Evolutionary conservation across 495 filamentous ascomycete species (phyloP).

Genomic region (Aspergillus incahuasiensis): DNA sequence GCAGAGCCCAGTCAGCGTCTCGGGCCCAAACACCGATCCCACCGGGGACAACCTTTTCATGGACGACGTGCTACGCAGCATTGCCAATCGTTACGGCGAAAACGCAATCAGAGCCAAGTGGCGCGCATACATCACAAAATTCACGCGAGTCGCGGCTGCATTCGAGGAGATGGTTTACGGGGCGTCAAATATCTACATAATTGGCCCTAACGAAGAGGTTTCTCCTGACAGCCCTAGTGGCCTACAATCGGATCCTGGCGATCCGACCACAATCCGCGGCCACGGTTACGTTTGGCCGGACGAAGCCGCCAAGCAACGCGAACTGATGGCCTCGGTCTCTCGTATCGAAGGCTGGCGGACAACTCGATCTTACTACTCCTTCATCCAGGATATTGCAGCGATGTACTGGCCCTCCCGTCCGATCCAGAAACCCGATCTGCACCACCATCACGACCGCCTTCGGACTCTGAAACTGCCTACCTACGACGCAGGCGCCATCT

Average conservation of each 20-base stretch:
- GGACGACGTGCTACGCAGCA: constrained; percentile 74
- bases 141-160: constrained; percentile 84
- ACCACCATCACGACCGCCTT: constrained; percentile 88
- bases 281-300: constrained; percentile 96
- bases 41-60: constrained; percentile 91
- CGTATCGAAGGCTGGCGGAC: constrained; percentile 95
- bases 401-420: constrained; percentile 57
- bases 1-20: constrained; percentile 55
- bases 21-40: constrained; percentile 53
- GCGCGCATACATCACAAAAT: constrained; percentile 83
- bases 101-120: constrained; percentile 85
- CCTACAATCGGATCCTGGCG: constrained; percentile 37
- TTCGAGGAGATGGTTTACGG: constrained; percentile 96
- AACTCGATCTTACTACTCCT: constrained; percentile 90
- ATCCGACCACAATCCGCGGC: constrained; percentile 62
- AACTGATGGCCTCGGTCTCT: constrained; percentile 83
- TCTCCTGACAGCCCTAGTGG: constrained; percentile 46
- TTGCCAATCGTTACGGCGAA: constrained; percentile 82
- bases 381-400: constrained; percentile 71
- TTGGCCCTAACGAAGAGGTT: constrained; percentile 51
- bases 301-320: constrained; percentile 70
- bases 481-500: constrained; percentile 69
- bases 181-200: constrained; percentile 82
- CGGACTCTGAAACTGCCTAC: constrained; percentile 69
- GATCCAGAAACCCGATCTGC: constrained; percentile 77